Percentiles rank a stretch among this genome's conserved stretches.
Evolutionary conservation across 2,329 filamentous ascomycete genomes (phyloP).

Genomic region (Trichophyton mentagrophytes): DNA sequence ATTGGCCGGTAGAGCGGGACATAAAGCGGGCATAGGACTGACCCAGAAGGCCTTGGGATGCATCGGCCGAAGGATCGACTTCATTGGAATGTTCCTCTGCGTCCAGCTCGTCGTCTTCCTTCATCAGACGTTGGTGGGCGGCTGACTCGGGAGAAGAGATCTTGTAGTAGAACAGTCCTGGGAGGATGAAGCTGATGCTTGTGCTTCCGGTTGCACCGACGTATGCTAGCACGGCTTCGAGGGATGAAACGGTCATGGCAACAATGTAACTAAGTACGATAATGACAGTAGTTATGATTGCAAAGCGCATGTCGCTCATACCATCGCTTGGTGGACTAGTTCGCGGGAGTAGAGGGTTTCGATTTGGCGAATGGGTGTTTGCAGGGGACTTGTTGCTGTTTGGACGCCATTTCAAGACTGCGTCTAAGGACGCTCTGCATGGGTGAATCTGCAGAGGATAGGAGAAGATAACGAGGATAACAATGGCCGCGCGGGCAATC

Average conservation of each 20-base stretch:
- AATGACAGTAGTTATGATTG: slow-evolving; percentile 73
- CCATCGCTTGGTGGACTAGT: slow-evolving; percentile 21
- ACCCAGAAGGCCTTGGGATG: slow-evolving; percentile 21
- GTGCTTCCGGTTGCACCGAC: slow-evolving; percentile 91
- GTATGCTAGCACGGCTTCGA: slow-evolving; percentile 86
- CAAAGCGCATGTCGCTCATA: slow-evolving; percentile 82
- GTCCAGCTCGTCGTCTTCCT: slow-evolving; percentile 70
- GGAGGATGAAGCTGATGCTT: slow-evolving; percentile 91
- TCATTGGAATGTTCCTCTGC: slow-evolving; percentile 25
- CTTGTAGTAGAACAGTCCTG: slow-evolving; percentile 96
- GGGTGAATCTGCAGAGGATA: slow-evolving; percentile 93
- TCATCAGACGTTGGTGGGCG: slow-evolving; percentile 73
- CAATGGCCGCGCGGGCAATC: slow-evolving; percentile 87
- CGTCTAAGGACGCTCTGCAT: slow-evolving; percentile 87
- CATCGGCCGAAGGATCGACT: slow-evolving; percentile 7
- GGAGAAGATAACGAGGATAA: slow-evolving; percentile 89
- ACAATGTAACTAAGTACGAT: slow-evolving; percentile 74
- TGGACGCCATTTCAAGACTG: slow-evolving; percentile 85
- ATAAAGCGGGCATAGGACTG: slow-evolving; percentile 39
- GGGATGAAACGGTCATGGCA: slow-evolving; percentile 77
- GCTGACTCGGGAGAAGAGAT: slow-evolving; percentile 81
- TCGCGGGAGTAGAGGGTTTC: slow-evolving; percentile 29
- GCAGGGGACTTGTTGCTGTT: slow-evolving; percentile 24
- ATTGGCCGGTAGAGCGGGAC: slow-evolving; percentile 52
- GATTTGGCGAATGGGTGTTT: slow-evolving; percentile 30